A percentile compares a stretch with the other conserved stretches of the same genome.
Conservation (phyloP, 2,329 filamentous ascomycete species). For the Cercospora sp. region DNA sequence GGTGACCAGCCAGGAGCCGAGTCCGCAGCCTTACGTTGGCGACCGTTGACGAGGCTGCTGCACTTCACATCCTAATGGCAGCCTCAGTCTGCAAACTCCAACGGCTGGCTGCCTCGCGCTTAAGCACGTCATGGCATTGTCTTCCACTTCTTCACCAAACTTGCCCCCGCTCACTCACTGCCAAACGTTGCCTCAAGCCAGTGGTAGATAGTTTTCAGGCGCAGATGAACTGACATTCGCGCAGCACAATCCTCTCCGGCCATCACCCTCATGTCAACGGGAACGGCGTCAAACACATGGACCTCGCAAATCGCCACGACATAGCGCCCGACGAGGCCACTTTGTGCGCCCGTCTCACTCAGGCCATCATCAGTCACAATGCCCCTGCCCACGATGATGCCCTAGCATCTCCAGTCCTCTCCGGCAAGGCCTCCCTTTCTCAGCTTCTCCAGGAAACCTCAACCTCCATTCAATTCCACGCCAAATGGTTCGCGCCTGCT, state of each 20-base stretch:
- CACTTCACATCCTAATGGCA: not conserved
- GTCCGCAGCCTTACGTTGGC: not conserved
- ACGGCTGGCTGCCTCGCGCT: not conserved
- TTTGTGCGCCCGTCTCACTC: conserved; percentile 30
- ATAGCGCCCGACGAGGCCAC: conserved; percentile 34
- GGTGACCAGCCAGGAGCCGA: not conserved
- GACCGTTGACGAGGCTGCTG: not conserved
- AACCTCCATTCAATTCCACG: conserved; percentile 33
- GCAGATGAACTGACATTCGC: not conserved
- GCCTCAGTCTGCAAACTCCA: not conserved
- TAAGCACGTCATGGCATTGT: not conserved
- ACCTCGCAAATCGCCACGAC: conserved; percentile 18
- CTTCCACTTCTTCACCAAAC: not conserved
- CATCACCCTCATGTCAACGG: conserved; percentile 11
- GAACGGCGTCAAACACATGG: conserved; percentile 18
- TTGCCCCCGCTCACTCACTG: not conserved
- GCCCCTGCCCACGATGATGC: not conserved
- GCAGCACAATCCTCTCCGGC: conserved; percentile 22
- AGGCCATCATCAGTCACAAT: conserved; percentile 21
- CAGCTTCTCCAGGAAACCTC: conserved; percentile 30
- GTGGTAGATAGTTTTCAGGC: not conserved
- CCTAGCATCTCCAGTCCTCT: conserved; percentile 3
- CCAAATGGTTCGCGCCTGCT: conserved; percentile 38
- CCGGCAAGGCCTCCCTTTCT: conserved; percentile 19
- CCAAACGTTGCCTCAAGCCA: conserved; percentile 6